Evolutionary conservation across 1,284 basidiomycete genomes (phyloP).

Genomic region (Dichomitus squalens): DNA sequence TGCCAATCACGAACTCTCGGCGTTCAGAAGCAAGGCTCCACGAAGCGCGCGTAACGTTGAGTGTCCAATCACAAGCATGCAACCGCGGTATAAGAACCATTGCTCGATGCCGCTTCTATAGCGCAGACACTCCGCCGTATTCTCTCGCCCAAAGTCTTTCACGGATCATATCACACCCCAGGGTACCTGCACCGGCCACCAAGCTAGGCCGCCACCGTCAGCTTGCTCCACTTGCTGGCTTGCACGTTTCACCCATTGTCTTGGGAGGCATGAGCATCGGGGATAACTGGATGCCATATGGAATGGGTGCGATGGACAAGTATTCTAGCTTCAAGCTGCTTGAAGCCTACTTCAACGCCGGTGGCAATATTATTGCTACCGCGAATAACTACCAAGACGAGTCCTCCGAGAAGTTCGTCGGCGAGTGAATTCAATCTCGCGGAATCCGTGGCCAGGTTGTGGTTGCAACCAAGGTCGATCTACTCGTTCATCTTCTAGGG

Average conservation of each 20-base stretch:
- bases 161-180: not conserved
- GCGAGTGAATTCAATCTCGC: conserved; percentile 45
- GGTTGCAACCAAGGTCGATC: conserved; percentile 40
- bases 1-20: too few relatives aligned
- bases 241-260: conserved; percentile 43
- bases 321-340: conserved; percentile 45
- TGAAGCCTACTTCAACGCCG: conserved; percentile 47
- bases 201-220: conserved; percentile 45
- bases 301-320: conserved; percentile 35
- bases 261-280: conserved; percentile 54
- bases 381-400: conserved; percentile 46
- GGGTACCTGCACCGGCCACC: conserved; percentile 30
- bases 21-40: not conserved
- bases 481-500: not conserved
- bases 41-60: not conserved
- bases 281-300: conserved; percentile 39
- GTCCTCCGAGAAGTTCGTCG: conserved; percentile 35
- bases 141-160: not conserved
- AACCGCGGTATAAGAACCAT: not conserved
- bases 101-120: not conserved
- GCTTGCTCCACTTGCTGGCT: conserved; percentile 37
- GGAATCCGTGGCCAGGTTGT: conserved; percentile 44
- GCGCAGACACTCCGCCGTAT: not conserved
- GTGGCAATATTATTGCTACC: conserved; percentile 60
- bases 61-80: not conserved